Conservation (phyloP, 441 rosid genomes). For the Manihot esculenta region DNA sequence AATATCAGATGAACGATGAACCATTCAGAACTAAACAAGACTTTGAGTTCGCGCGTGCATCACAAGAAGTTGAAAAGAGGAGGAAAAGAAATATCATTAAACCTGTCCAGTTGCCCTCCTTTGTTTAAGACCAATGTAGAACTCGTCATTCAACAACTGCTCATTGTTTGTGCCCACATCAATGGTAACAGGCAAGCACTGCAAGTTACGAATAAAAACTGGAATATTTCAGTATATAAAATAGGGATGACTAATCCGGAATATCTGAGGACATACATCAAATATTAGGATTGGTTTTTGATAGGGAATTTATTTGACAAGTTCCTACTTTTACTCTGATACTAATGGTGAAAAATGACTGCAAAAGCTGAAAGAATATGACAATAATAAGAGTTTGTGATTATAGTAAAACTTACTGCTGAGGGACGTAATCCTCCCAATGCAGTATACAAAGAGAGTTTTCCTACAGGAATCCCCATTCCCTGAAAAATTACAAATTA, state of each 20-base stretch:
- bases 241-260: background rate
- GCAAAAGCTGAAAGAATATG: background rate
- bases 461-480: constrained; percentile 99
- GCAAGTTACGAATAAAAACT: constrained; percentile 22
- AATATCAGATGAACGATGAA: constrained; percentile 8
- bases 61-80: background rate
- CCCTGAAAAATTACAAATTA: constrained; percentile 48
- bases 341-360: no score
- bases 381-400: background rate
- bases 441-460: constrained; percentile 83
- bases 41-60: background rate
- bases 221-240: constrained; percentile 8
- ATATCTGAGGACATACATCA: no score
- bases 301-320: background rate
- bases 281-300: no score
- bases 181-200: constrained; percentile 89
- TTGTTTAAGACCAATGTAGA: constrained; percentile 78
- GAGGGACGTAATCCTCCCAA: constrained; percentile 91
- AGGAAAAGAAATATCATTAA: constrained; percentile 13
- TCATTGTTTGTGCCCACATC: constrained; percentile 95
- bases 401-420: constrained; percentile 48
- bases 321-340: background rate
- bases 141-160: constrained; percentile 73
- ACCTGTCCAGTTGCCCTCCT: constrained; percentile 87
- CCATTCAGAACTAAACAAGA: background rate